Base-by-base conservation (phyloP, 805 yeast species). In the Candida pini region DNA sequence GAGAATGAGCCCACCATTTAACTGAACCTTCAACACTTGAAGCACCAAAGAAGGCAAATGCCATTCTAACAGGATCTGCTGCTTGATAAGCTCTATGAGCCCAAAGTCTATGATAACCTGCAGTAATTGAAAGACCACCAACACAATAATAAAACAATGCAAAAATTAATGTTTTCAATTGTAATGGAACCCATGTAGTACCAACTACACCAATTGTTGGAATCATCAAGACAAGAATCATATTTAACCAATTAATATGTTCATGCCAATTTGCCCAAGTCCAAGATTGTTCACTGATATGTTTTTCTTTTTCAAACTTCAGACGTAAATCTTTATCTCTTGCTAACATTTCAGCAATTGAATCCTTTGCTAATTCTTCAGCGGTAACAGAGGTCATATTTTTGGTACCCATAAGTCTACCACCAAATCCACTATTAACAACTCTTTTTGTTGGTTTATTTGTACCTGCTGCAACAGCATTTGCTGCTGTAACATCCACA, bases 1-100 rank as follows among this genome's bases (percentile, higher is more conserved):
- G 94, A 34, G 82, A 72, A 57, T 83, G 92, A 31, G 81, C 76
- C 94, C 94, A 84, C 92, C 92, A 83, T 60, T 83, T 83, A 58
- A 83, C 78, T 27, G 90, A 81, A 45, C 94, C 94, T 59, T 83
- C 88, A 31, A 83, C 78, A 36, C 88, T 76, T 28, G 88, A 83
- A 22, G 90, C 86, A 44, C 94, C 94, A 50, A 83, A 83, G 18
- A 81, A 58, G 5, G 90, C 94, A 53, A 63, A 81, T 47, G 80
- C 74, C 28, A 81, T 51, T 46, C 77, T 71, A 28, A 80, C 66
- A 12, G 85, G 79, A 53, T 68, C 56, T 40, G 65, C 69, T 12
- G 82, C 88, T 35, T 70, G 69, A 51, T 77, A 83, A 14, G 90
- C 68, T 56, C 80, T 76, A 61, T 84, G 94, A 19, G 92, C 66